Evolutionary conservation across 2,329 filamentous ascomycete genomes (phyloP), one percentile per base, ranked within the genome.

Genomic region (Curvularia spicifera): DNA sequence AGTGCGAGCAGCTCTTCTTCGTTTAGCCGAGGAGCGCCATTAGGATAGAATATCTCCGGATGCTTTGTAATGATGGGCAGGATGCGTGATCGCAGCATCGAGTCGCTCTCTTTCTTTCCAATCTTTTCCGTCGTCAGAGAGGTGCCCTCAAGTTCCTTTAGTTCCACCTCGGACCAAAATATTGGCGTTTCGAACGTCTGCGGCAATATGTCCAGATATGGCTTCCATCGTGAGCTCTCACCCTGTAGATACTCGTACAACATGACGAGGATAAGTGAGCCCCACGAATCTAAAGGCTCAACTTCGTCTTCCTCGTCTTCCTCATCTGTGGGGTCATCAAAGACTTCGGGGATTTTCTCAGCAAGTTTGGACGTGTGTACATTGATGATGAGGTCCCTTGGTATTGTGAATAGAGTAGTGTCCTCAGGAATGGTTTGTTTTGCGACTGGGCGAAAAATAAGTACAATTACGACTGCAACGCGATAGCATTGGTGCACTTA

Each of bases 171-270:
- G 1, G 61, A 47, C 67, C 67, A 70, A 46, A 68, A 68, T 24
- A 70, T 63, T 0, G 67, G 67, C 10, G 67, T 70, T n/a, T 68
- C 61, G 18, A 70, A 70, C 8, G 31, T 57, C 2, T 52, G 56
- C 5, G 67, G 67, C 4, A 70, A 43, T 1, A 70, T 53, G 24
- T 68, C 64, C 4, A 70, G 33, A 33, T 70, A 70, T 4, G 67
- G 64, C 42, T 70, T 70, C 67, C 67, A 70, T 18, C 43, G 55
- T 0, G 67, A 70, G 15, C 50, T 52, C 10, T 64, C 59, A 29
- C 66, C 67, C 22, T 66, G 66, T 5, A 70, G 24, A 24, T 63
- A 48, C 24, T 70, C 67, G n/a, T 67, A 66, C 7, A 70, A 10
- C 58, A 70, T 61, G 24, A 70, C 56, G 6, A 68, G 44, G 2